Evolutionary conservation across 106 monocot species (phyloP).

Genomic region (Phalaenopsis equestris): DNA sequence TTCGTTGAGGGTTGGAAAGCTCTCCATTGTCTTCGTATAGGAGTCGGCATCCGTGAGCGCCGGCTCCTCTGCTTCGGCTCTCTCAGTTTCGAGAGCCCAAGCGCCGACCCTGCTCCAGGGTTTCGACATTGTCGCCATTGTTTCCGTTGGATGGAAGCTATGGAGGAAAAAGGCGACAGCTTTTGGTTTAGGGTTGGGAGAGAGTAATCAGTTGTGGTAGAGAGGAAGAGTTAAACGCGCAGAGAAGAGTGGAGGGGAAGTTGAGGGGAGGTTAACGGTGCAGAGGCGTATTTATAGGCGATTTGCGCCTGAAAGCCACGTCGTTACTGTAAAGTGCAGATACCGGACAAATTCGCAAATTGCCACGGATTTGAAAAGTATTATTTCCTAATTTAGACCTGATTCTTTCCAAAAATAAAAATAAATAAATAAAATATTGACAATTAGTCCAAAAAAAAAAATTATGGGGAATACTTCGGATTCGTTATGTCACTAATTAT

Average conservation of each 20-base stretch:
- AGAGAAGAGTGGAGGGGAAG: no score
- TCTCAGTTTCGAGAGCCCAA: slow-evolving; percentile 72
- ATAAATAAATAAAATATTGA: no score
- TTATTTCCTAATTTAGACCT: no score
- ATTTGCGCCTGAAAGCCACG: no score
- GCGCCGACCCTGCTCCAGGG: slow-evolving; percentile 57
- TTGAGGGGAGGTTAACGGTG: neutral
- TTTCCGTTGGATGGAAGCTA: neutral
- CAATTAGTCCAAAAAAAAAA: no score
- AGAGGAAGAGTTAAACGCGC: neutral
- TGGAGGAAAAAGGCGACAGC: neutral
- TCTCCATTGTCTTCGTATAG: slow-evolving; percentile 6
- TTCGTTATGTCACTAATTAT: no score
- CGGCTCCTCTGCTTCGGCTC: slow-evolving; percentile 37
- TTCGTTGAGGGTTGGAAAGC: slow-evolving; percentile 50
- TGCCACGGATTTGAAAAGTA: no score
- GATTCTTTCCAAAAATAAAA: no score
- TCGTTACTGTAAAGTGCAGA: no score
- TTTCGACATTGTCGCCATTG: slow-evolving; percentile 23
- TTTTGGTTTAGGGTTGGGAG: neutral
- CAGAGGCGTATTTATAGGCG: no score
- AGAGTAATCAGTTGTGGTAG: neutral
- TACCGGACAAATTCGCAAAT: no score
- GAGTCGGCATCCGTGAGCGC: slow-evolving; percentile 12
- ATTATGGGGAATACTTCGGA: no score